Percentiles rank a stretch among this genome's conserved stretches.
These are phyloP conservation scores for Boletus coccyginus DNA, from an alignment of 768 basidiomycete species.

Conservation along the genomic window DNA sequence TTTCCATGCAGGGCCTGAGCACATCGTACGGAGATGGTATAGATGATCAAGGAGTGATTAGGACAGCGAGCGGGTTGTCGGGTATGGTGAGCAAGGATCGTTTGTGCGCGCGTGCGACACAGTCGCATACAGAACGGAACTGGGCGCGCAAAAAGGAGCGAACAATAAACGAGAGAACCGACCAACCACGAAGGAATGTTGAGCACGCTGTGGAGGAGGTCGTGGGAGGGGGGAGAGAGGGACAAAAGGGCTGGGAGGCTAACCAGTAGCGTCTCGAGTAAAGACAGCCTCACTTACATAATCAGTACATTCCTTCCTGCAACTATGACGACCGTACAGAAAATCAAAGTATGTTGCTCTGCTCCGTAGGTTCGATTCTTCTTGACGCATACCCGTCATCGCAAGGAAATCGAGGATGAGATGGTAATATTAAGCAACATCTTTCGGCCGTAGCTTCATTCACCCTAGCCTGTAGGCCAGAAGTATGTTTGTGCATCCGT, in stretches of 20 bases:
- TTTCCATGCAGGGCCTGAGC: constrained; percentile 86
- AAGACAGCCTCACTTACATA: constrained; percentile 12
- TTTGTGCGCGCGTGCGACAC: constrained; percentile 30
- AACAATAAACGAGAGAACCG: constrained; percentile 22
- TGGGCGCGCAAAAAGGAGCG: constrained; percentile 22
- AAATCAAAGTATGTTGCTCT: constrained; percentile 63
- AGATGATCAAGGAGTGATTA: constrained; percentile 15
- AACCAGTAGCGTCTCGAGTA: not conserved
- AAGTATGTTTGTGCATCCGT: constrained; percentile 50
- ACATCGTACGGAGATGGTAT: constrained; percentile 19
- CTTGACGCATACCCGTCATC: constrained; percentile 8
- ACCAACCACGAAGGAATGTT: constrained; percentile 1
- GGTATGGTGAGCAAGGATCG: constrained; percentile 24
- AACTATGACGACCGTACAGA: constrained; percentile 84
- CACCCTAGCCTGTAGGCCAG: constrained; percentile 53
- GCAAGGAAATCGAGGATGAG: constrained; percentile 93
- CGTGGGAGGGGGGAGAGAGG: constrained; percentile 13
- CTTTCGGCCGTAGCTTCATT: constrained; percentile 24
- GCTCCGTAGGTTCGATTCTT: constrained; percentile 17
- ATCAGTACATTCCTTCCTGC: not conserved
- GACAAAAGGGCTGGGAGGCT: constrained; percentile 8
- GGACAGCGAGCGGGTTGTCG: constrained; percentile 24
- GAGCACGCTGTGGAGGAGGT: constrained; percentile 15
- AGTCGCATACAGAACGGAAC: constrained; percentile 32
- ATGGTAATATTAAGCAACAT: constrained; percentile 59